These are phyloP conservation scores for Arachis monticola DNA, from an alignment of 331 rosid genomes.

Conservation along the genomic window DNA sequence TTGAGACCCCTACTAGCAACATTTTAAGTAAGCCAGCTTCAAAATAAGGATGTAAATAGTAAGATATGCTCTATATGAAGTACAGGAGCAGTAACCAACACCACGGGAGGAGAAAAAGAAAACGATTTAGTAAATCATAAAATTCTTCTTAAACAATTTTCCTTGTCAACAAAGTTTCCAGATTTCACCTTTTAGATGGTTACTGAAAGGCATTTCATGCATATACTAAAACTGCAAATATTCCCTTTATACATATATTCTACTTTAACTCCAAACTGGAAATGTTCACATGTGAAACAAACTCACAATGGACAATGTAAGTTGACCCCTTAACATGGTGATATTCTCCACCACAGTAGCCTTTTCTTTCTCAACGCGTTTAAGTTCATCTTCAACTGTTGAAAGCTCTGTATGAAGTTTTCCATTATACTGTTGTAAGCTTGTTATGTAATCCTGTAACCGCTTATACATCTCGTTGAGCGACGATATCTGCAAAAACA, in stretches of 20 bases:
- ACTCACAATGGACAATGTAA: conserved; percentile 79
- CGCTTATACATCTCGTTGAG: conserved; percentile 98
- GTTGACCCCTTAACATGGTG: conserved; percentile 79
- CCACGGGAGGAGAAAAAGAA: background rate
- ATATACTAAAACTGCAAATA: background rate
- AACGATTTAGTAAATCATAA: background rate
- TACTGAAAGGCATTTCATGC: background rate
- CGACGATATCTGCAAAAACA: conserved; percentile 73
- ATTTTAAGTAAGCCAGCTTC: background rate
- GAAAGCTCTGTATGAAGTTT: conserved; percentile 96
- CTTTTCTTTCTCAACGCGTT: conserved; percentile 89
- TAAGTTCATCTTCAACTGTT: conserved; percentile 83
- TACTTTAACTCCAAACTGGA: conserved; percentile 32
- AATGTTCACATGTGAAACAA: conserved; percentile 28
- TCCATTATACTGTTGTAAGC: conserved; percentile 93
- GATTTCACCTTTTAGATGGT: background rate
- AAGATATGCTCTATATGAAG: background rate
- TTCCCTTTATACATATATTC: background rate
- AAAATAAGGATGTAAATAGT: background rate
- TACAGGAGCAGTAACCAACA: too few relatives aligned
- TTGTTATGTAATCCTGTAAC: conserved; percentile 90
- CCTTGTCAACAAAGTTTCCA: conserved; percentile 9
- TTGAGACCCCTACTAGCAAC: background rate
- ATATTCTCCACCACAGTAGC: conserved; percentile 69
- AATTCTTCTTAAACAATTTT: conserved; percentile 1